Evolutionary conservation across 768 basidiomycete genomes (phyloP), one percentile per base, ranked within the genome.

Genomic region (Boletellus ananiceps): DNA sequence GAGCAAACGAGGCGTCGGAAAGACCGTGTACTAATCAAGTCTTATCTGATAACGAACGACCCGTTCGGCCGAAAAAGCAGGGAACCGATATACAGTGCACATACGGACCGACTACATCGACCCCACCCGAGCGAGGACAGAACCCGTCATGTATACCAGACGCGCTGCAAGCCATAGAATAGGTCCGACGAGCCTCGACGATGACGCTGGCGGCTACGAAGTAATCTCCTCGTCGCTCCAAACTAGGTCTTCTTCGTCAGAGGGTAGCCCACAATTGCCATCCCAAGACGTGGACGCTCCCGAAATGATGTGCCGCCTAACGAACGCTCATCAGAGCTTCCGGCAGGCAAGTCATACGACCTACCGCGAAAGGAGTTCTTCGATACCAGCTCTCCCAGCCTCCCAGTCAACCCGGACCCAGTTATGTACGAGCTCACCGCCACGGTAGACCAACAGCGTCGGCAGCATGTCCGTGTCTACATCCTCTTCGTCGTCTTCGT

Each of bases 351-450:
- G 8, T 32, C 39, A 8, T 40, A 23, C 37, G 40, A 38, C 38
- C 47, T 52, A 88, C 86, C 74, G 80, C 58, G 76, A 72, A 14
- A 90, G 71, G 7, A 87, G 68, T 38, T 86, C 85, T 54, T 87
- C 83, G 0, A 90, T 60, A 21, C 82, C 85, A n/a, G 75, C 76
- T 31, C 69, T 60, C 12, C 82, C 83, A 0, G 84, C 86, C 64
- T 88, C 88, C 89, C 88, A 91, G 63, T 92, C 88, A 4, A 91
- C 88, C 21, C 89, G 75, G 8, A 92, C 85, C 89, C 89, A 92
- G 42, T 87, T 88, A 58, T 88, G 79, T n/a, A 89, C 80, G n/a
- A 92, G 78, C 52, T 88, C 81, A 15, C 89, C 88, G 49, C 79
- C 82, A 15, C 82, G 84, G 58, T 91, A 91, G 4, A 87, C 85